Conservation (phyloP, 495 filamentous ascomycete species). For the Penicillium fimorum region DNA sequence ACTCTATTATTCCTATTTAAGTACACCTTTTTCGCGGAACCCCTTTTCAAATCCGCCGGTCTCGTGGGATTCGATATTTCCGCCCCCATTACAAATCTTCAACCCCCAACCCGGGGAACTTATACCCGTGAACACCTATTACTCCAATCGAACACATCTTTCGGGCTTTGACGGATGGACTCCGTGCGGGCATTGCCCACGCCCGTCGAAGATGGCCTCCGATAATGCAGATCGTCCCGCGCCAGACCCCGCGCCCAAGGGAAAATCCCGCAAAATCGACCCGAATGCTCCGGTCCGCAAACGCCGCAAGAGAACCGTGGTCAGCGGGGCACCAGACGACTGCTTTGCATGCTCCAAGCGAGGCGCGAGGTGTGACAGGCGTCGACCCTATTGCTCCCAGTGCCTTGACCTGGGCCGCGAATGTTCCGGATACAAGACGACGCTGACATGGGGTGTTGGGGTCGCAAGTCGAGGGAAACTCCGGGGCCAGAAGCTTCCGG, state of each 20-base stretch:
- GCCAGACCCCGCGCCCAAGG: conserved; percentile 27
- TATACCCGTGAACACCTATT: background rate
- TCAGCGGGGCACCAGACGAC: conserved; percentile 88
- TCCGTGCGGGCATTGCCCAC: conserved; percentile 13
- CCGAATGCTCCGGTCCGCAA: conserved; percentile 53
- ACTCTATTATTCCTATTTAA: conserved; percentile 1
- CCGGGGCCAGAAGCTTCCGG: conserved; percentile 80
- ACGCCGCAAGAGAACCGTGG: conserved; percentile 81
- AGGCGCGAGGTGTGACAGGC: conserved; percentile 81
- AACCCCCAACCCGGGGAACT: background rate
- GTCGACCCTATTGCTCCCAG: conserved; percentile 91
- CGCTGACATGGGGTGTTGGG: conserved; percentile 95
- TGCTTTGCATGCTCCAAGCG: conserved; percentile 91
- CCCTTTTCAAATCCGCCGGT: background rate
- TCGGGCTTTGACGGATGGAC: conserved; percentile 12
- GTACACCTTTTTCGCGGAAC: background rate
- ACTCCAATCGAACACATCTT: background rate
- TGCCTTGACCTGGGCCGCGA: conserved; percentile 90
- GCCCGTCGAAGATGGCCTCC: conserved; percentile 19
- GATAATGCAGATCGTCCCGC: conserved; percentile 14
- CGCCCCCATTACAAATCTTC: conserved; percentile 6
- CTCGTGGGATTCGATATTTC: background rate
- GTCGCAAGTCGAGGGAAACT: conserved; percentile 96
- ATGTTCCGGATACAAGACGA: conserved; percentile 96
- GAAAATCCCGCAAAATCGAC: conserved; percentile 31